Conservation (phyloP, 2,329 filamentous ascomycete species). For the Beauveria brongniartii region DNA sequence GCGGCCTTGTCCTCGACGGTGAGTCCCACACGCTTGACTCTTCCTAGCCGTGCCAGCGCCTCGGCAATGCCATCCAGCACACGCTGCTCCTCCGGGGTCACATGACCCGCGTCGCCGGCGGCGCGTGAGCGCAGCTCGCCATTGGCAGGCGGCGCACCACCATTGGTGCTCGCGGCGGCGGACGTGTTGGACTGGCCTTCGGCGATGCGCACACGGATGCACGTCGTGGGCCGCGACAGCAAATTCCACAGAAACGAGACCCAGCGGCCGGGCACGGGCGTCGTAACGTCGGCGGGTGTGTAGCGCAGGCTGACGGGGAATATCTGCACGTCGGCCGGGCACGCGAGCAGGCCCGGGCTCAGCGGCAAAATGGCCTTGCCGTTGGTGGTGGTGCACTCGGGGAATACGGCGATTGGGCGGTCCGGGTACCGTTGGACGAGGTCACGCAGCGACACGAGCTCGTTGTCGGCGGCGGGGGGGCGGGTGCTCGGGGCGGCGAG, state of each 20-base stretch:
- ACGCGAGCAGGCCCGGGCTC: conserved; percentile 65
- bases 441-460: conserved; percentile 52
- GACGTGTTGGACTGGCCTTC: conserved; percentile 56
- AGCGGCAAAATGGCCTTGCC: conserved; percentile 82
- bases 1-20: conserved; percentile 74
- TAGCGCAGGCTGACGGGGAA: conserved; percentile 90
- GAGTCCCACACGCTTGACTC: conserved; percentile 82
- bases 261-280: conserved; percentile 72
- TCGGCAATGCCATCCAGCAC: conserved; percentile 76
- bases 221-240: conserved; percentile 76
- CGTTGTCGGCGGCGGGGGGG: conserved; percentile 26
- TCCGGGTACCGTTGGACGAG: conserved; percentile 62
- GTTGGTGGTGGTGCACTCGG: conserved; percentile 91
- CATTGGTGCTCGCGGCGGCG: conserved; percentile 28
- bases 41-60: conserved; percentile 73
- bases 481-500: conserved; percentile 49
- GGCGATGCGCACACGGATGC: conserved; percentile 83
- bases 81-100: conserved; percentile 52
- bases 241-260: conserved; percentile 75
- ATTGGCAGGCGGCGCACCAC: conserved; percentile 18
- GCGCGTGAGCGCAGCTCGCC: conserved; percentile 21
- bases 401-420: conserved; percentile 78
- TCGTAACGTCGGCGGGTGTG: conserved; percentile 81
- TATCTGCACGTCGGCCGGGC: conserved; percentile 61
- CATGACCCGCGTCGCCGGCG: conserved; percentile 24